Percentiles rank a stretch among this genome's conserved stretches.
Evolutionary conservation across 2,329 filamentous ascomycete species (phyloP).

Genomic region (Paecilomyces niveus): DNA sequence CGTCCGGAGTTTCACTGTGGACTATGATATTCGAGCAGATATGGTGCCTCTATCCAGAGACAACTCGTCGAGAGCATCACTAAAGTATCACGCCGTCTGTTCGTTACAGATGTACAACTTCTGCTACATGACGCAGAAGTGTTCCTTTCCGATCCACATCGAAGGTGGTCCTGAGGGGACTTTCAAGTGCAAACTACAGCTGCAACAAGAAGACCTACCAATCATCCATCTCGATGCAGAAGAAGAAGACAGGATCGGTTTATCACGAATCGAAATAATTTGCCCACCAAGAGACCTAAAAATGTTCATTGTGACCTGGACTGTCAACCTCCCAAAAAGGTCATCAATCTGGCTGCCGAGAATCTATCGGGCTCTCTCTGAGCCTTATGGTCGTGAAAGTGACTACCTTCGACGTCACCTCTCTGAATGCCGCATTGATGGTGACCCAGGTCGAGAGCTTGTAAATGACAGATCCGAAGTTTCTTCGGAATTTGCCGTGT

Average conservation of each 20-base stretch:
- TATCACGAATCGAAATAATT: slow-evolving; percentile 15
- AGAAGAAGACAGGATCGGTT: slow-evolving; percentile 6
- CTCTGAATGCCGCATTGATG: background rate
- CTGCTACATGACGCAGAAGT: slow-evolving; percentile 22
- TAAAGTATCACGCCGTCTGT: slow-evolving; percentile 22
- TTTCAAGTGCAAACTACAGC: slow-evolving; percentile 14
- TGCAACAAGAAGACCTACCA: slow-evolving; percentile 6
- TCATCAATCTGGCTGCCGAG: slow-evolving; percentile 19
- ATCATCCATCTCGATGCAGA: slow-evolving; percentile 12
- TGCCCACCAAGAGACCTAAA: slow-evolving; percentile 17
- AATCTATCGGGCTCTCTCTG: slow-evolving; percentile 12
- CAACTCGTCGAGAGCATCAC: slow-evolving; percentile 5
- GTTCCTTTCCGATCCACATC: slow-evolving; percentile 19
- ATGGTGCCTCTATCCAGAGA: slow-evolving; percentile 2
- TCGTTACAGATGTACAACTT: slow-evolving; percentile 19
- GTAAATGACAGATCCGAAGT: background rate
- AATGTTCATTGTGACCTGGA: slow-evolving; percentile 21
- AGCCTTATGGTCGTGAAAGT: slow-evolving; percentile 4
- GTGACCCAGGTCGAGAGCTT: background rate
- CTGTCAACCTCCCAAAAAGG: slow-evolving; percentile 6
- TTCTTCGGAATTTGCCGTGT: background rate
- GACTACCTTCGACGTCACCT: slow-evolving; percentile 6
- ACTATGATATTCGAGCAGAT: slow-evolving; percentile 15
- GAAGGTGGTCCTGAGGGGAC: slow-evolving; percentile 22
- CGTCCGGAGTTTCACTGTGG: slow-evolving; percentile 21